These are phyloP conservation scores for Saxispiralis lemnorum DNA, from an alignment of 495 filamentous ascomycete species.

Conservation along the genomic window DNA sequence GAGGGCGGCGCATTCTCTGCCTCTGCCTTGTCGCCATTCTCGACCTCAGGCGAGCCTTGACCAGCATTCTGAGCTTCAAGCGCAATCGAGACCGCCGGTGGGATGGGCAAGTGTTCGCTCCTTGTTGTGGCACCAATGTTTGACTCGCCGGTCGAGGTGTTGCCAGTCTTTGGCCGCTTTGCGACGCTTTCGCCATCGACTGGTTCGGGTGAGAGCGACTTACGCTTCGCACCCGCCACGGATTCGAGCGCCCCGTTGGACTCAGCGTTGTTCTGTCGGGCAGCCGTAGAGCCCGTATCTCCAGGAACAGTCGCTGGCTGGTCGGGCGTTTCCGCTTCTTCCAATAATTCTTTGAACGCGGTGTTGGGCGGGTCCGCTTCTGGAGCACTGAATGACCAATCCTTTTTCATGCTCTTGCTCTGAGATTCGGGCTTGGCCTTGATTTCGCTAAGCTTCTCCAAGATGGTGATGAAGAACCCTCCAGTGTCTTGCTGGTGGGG, in stretches of 20 bases:
- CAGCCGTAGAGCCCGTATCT: conserved; percentile 12
- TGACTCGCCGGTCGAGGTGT: conserved; percentile 2
- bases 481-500: conserved; percentile 90
- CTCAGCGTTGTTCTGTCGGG: conserved; percentile 9
- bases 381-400: conserved; percentile 10
- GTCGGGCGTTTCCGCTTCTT: conserved; percentile 20
- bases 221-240: conserved; percentile 20
- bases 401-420: conserved; percentile 34
- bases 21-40: conserved; percentile 2
- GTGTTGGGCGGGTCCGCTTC: conserved; percentile 11
- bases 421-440: conserved; percentile 60
- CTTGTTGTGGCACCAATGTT: not conserved
- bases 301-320: not conserved
- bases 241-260: not conserved
- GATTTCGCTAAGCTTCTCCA: conserved; percentile 83
- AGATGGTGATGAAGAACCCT: conserved; percentile 87
- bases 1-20: not conserved
- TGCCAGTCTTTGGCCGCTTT: conserved; percentile 3
- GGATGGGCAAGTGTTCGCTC: conserved; percentile 12
- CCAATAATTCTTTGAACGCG: conserved; percentile 35
- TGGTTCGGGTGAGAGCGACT: conserved; percentile 21
- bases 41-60: conserved; percentile 5
- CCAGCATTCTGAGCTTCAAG: conserved; percentile 21
- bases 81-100: conserved; percentile 21
- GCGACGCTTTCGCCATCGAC: conserved; percentile 15